Percentiles rank a stretch among this genome's conserved stretches.
phyloP scores from a whole-genome alignment of 1,139 yeast species.

The Geotrichum bryndzae region DNA sequence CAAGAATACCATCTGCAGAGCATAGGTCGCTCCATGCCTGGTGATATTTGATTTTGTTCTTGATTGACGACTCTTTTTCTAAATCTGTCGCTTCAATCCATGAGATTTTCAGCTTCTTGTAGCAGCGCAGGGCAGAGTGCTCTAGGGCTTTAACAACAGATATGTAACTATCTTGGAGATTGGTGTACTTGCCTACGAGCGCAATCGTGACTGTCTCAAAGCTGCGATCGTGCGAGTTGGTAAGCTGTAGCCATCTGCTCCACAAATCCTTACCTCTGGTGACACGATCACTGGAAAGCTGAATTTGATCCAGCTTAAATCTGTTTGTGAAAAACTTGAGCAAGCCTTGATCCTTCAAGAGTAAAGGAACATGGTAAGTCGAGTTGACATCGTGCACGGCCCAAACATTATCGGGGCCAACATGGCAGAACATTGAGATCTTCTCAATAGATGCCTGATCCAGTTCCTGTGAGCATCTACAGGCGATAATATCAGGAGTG shows the following conservation, averaged over 20 bases:
- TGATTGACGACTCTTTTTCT: constrained; percentile 61
- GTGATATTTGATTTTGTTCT: constrained; percentile 73
- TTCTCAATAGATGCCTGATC: constrained; percentile 82
- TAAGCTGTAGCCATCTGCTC: constrained; percentile 72
- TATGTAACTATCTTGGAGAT: constrained; percentile 89
- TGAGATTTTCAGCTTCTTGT: constrained; percentile 73
- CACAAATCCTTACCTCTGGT: constrained; percentile 64
- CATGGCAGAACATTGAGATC: constrained; percentile 98
- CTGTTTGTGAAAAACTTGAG: constrained; percentile 66
- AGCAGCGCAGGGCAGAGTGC: constrained; percentile 88
- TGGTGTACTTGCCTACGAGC: constrained; percentile 92
- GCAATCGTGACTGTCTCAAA: constrained; percentile 89
- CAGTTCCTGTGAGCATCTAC: constrained; percentile 84
- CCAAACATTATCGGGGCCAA: constrained; percentile 92
- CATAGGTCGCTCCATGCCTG: constrained; percentile 94
- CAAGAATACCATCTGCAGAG: constrained; percentile 93
- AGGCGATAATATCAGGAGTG: constrained; percentile 94
- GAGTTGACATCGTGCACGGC: constrained; percentile 97
- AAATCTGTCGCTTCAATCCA: constrained; percentile 96
- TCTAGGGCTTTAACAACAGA: constrained; percentile 93
- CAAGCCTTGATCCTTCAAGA: constrained; percentile 82
- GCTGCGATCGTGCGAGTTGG: constrained; percentile 71
- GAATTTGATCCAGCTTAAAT: constrained; percentile 51
- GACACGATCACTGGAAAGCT: constrained; percentile 48
- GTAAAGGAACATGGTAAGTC: constrained; percentile 92